Conservation (phyloP, 2,329 filamentous ascomycete species). For the Xylaria sp. region DNA sequence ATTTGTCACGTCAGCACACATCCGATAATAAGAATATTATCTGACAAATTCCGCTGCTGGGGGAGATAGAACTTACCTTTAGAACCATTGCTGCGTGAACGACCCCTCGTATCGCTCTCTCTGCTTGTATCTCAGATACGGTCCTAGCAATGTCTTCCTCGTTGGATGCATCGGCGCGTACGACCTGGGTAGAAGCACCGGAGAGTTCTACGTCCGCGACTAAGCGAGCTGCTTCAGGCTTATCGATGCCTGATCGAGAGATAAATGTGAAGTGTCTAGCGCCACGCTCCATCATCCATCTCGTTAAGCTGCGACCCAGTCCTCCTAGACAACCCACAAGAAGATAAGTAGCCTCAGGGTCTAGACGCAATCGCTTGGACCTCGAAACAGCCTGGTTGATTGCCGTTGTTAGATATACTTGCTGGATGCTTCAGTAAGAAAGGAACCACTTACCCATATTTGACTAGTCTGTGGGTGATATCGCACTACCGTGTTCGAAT, state of each 20-base stretch:
- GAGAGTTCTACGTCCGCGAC: slow-evolving; percentile 21
- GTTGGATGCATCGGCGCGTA: slow-evolving; percentile 31
- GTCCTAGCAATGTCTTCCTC: slow-evolving; percentile 19
- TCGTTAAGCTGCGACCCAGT: slow-evolving; percentile 50
- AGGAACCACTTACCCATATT: slow-evolving; percentile 27
- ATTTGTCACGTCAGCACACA: slow-evolving; percentile 3
- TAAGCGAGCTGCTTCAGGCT: slow-evolving; percentile 43
- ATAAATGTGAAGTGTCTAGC: slow-evolving; percentile 51
- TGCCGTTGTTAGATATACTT: slow-evolving; percentile 14
- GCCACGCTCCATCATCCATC: slow-evolving; percentile 51
- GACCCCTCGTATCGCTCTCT: slow-evolving; percentile 41
- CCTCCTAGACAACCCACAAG: slow-evolving; percentile 54
- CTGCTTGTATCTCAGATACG: slow-evolving; percentile 18
- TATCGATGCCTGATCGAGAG: slow-evolving; percentile 47
- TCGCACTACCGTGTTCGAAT: slow-evolving; percentile 6
- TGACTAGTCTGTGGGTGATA: slow-evolving; percentile 26
- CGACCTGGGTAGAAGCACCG: slow-evolving; percentile 29
- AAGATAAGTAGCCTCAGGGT: slow-evolving; percentile 45
- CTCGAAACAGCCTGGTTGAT: slow-evolving; percentile 10
- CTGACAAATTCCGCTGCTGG: background rate
- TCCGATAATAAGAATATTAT: slow-evolving; percentile 12
- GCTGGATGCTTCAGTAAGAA: background rate
- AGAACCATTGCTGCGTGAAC: slow-evolving; percentile 47
- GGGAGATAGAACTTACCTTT: slow-evolving; percentile 14
- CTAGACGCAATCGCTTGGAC: slow-evolving; percentile 28